Conservation (phyloP, 192 early-diverging fungal genomes). For the Diversispora eburnea region DNA sequence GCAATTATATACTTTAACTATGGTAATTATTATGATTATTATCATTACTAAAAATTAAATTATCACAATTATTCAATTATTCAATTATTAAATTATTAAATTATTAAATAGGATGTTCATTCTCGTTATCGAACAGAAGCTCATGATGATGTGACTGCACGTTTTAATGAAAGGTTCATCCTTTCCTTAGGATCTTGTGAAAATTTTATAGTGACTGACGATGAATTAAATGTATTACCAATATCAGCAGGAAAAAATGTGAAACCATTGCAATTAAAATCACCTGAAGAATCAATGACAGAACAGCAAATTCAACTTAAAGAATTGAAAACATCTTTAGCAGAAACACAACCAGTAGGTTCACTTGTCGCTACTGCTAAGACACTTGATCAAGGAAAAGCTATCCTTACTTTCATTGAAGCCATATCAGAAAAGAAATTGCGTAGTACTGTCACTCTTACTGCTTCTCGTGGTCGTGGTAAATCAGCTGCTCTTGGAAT, state of each 20-base stretch:
- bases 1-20: conserved; percentile 96
- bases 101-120: conserved; percentile 77
- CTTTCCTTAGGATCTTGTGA: conserved; percentile 86
- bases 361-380: conserved; percentile 72
- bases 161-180: conserved; percentile 98
- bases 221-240: conserved; percentile 96
- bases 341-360: conserved; percentile 89
- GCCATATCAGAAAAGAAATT: conserved; percentile 93
- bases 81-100: background rate
- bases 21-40: conserved; percentile 52
- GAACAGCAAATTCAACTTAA: conserved; percentile 63
- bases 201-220: conserved; percentile 91
- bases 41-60: background rate
- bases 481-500: conserved; percentile 96
- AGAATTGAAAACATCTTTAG: conserved; percentile 81
- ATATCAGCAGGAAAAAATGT: conserved; percentile 91
- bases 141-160: conserved; percentile 86
- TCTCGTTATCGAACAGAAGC: conserved; percentile 91
- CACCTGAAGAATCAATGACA: conserved; percentile 44
- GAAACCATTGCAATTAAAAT: conserved; percentile 73
- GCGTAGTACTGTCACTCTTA: conserved; percentile 86
- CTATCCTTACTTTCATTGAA: conserved; percentile 95
- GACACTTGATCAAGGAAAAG: conserved; percentile 96
- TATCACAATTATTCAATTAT: background rate
- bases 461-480: conserved; percentile 93